Conservation (phyloP, 2,329 filamentous ascomycete species). For the Aspergillus sp. region DNA sequence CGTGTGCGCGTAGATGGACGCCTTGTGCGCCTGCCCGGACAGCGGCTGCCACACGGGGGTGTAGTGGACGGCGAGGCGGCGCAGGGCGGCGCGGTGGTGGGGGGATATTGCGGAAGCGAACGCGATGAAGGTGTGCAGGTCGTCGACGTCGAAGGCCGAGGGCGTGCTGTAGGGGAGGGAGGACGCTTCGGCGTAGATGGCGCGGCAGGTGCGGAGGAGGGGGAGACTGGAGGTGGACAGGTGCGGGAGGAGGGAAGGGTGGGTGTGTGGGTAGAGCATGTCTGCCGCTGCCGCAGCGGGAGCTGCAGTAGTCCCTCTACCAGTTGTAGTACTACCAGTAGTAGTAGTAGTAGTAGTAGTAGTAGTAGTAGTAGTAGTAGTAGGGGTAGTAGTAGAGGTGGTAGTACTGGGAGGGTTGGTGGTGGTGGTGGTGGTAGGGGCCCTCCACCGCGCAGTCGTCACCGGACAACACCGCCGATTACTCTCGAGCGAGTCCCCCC, state of each 20-base stretch:
- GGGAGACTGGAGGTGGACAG: slow-evolving; percentile 24
- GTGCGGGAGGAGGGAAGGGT: slow-evolving; percentile 20
- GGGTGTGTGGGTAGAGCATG: slow-evolving; percentile 38
- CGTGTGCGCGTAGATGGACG: slow-evolving; percentile 36
- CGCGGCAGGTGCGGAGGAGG: slow-evolving; percentile 33
- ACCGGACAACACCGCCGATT: slow-evolving; percentile 35
- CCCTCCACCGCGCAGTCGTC: slow-evolving; percentile 32
- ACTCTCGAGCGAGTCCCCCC: slow-evolving; percentile 21
- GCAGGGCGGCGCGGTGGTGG: slow-evolving; percentile 17
- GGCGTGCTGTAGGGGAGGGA: slow-evolving; percentile 27
- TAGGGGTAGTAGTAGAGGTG: slow-evolving; percentile 2
- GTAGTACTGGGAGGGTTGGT: not conserved
- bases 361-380: not conserved
- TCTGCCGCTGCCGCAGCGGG: slow-evolving; percentile 8
- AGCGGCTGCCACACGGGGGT: slow-evolving; percentile 36
- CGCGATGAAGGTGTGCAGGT: slow-evolving; percentile 36
- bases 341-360: not conserved
- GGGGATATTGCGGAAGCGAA: slow-evolving; percentile 27
- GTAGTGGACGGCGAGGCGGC: slow-evolving; percentile 31
- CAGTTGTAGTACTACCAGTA: not conserved
- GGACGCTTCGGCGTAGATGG: slow-evolving; percentile 35
- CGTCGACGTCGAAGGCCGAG: slow-evolving; percentile 36
- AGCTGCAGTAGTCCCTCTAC: not conserved
- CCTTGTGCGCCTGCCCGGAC: slow-evolving; percentile 25
- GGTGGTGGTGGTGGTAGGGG: not conserved